A percentile compares a stretch with the other conserved stretches of the same genome.
Conservation (phyloP, 768 basidiomycete genomes). For the Hortiboletus campestris region DNA sequence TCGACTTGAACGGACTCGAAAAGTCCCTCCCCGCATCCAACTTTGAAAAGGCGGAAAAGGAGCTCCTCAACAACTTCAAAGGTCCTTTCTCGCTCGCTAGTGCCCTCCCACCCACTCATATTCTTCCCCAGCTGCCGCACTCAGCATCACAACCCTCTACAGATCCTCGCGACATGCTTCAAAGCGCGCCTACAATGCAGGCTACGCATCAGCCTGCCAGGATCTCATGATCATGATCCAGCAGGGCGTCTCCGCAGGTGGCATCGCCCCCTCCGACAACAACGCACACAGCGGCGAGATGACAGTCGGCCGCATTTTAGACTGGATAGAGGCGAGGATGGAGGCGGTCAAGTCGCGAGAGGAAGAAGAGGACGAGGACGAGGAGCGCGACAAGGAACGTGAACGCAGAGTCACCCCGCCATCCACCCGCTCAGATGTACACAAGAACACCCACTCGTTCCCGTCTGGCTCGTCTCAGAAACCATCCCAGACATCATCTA, state of each 20-base stretch:
- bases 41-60: slow-evolving; percentile 76
- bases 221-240: slow-evolving; percentile 82
- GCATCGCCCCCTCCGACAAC: slow-evolving; percentile 40
- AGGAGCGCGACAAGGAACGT: slow-evolving; percentile 59
- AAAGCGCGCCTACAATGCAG: slow-evolving; percentile 77
- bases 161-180: slow-evolving; percentile 74
- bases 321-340: slow-evolving; percentile 79
- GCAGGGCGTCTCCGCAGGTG: slow-evolving; percentile 69
- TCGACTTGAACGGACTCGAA: slow-evolving; percentile 77
- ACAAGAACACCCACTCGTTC: slow-evolving; percentile 19
- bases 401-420: slow-evolving; percentile 37
- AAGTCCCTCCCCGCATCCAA: slow-evolving; percentile 69
- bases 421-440: slow-evolving; percentile 17
- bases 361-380: slow-evolving; percentile 83
- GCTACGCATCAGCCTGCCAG: slow-evolving; percentile 76
- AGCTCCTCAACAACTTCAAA: slow-evolving; percentile 79
- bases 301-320: slow-evolving; percentile 78
- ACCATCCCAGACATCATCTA: slow-evolving; percentile 14
- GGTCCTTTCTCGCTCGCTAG: slow-evolving; percentile 38
- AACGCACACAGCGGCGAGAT: slow-evolving; percentile 56
- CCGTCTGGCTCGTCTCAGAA: slow-evolving; percentile 20
- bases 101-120: slow-evolving; percentile 17
- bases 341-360: slow-evolving; percentile 73
- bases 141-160: slow-evolving; percentile 83
- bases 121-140: slow-evolving; percentile 60